Conservation (phyloP, 1,139 yeast genomes). For the Sugiyamaella castrensis region DNA sequence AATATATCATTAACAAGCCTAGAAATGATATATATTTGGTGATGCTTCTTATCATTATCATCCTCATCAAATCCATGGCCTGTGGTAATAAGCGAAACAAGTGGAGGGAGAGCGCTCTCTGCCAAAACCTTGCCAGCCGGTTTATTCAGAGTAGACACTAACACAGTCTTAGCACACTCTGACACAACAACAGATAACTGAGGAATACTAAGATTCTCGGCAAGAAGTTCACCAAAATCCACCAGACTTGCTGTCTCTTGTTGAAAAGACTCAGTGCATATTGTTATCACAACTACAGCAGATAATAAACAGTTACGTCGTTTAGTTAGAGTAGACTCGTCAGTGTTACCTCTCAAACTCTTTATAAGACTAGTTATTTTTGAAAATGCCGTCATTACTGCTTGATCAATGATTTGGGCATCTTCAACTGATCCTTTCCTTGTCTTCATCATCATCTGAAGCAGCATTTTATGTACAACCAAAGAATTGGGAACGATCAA, state of each 20-base stretch:
- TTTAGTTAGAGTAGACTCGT: constrained; percentile 17
- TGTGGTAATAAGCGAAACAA: constrained; percentile 34
- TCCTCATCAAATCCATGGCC: constrained; percentile 23
- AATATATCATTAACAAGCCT: constrained; percentile 56
- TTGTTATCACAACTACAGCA: constrained; percentile 57
- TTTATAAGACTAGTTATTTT: constrained; percentile 25
- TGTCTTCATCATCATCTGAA: constrained; percentile 33
- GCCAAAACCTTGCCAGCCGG: constrained; percentile 32
- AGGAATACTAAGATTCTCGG: constrained; percentile 38
- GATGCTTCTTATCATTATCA: constrained; percentile 14
- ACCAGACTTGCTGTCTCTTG: constrained; percentile 41
- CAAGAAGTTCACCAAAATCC: constrained; percentile 41
- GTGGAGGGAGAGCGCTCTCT: constrained; percentile 42
- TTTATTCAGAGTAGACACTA: constrained; percentile 42
- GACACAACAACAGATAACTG: constrained; percentile 47
- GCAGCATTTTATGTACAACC: constrained; percentile 33
- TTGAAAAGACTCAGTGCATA: constrained; percentile 46
- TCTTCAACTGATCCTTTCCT: constrained; percentile 23
- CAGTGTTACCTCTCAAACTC: constrained; percentile 11
- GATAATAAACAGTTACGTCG: constrained; percentile 52
- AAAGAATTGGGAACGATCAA: constrained; percentile 31
- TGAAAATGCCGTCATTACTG: constrained; percentile 31
- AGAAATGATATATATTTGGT: constrained; percentile 17
- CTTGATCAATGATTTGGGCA: constrained; percentile 39
- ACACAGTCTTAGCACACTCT: constrained; percentile 57